These are phyloP conservation scores for Rhodotorula sp. DNA, from an alignment of 1,284 basidiomycete species.

Conservation along the genomic window DNA sequence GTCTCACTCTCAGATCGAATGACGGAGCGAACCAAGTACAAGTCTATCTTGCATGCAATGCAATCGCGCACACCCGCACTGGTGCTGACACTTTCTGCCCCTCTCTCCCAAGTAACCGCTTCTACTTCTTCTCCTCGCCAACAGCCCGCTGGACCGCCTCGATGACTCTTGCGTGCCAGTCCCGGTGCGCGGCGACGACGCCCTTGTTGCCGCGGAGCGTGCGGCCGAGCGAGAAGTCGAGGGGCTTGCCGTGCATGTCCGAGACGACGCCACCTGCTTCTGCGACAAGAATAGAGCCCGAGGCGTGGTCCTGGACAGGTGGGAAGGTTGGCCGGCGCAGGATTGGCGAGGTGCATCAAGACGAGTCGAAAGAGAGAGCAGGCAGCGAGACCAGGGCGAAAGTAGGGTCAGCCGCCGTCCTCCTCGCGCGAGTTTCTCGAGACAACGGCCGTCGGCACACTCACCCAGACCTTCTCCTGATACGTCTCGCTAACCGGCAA, in stretches of 20 bases:
- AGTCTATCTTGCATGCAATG: background rate
- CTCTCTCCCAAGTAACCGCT: background rate
- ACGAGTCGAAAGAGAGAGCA: background rate
- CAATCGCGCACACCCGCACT: background rate
- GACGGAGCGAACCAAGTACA: no score
- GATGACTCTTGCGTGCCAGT: slow-evolving; percentile 66
- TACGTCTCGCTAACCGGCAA: slow-evolving; percentile 78
- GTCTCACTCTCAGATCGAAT: no score
- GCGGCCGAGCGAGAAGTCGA: slow-evolving; percentile 84
- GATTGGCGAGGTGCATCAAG: background rate
- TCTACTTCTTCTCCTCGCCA: slow-evolving; percentile 20
- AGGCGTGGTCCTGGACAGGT: slow-evolving; percentile 76
- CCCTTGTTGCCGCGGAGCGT: slow-evolving; percentile 85
- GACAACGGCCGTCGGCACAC: slow-evolving; percentile 31
- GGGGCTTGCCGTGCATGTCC: slow-evolving; percentile 72
- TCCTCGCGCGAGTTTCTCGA: background rate
- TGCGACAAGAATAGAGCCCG: slow-evolving; percentile 77
- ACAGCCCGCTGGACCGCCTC: slow-evolving; percentile 70
- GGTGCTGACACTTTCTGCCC: background rate
- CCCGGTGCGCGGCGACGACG: slow-evolving; percentile 71
- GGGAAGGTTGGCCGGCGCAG: no score
- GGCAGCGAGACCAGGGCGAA: background rate
- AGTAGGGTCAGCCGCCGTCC: background rate
- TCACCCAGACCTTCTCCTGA: slow-evolving; percentile 84
- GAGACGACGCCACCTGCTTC: slow-evolving; percentile 86